Percentiles rank a stretch among this genome's conserved stretches.
These are phyloP conservation scores for Sarcomyxa edulis DNA, from an alignment of 768 basidiomycete genomes.

Conservation along the genomic window DNA sequence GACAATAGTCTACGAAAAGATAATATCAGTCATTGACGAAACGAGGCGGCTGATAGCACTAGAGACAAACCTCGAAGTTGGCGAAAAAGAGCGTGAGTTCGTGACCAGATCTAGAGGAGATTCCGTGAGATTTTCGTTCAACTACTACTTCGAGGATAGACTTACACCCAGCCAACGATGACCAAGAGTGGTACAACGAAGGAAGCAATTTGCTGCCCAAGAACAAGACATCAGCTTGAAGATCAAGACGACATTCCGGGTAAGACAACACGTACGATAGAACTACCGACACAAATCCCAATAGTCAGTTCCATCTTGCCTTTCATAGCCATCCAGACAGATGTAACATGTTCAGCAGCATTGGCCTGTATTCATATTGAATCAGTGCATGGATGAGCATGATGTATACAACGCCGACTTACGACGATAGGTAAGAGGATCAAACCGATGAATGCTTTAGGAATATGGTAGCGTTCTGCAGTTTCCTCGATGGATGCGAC, in stretches of 20 bases:
- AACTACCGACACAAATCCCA: slow-evolving; percentile 75
- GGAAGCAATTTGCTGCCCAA: slow-evolving; percentile 70
- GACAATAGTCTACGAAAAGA: slow-evolving; percentile 54
- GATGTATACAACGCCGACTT: slow-evolving; percentile 18
- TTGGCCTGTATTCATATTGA: slow-evolving; percentile 44
- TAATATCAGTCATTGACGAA: background rate
- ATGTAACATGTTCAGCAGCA: slow-evolving; percentile 81
- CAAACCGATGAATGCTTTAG: slow-evolving; percentile 81
- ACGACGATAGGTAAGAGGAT: slow-evolving; percentile 87
- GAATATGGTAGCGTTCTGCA: slow-evolving; percentile 72
- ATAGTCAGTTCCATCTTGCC: slow-evolving; percentile 62
- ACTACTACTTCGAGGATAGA: too few relatives aligned
- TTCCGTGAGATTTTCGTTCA: too few relatives aligned
- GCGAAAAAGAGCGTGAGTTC: slow-evolving; percentile 79
- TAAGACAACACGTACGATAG: slow-evolving; percentile 50
- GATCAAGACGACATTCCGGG: background rate
- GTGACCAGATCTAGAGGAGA: slow-evolving; percentile 47
- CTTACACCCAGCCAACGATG: slow-evolving; percentile 83
- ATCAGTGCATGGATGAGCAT: background rate
- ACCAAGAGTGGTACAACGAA: slow-evolving; percentile 87
- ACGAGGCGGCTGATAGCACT: slow-evolving; percentile 4
- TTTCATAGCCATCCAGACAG: slow-evolving; percentile 88
- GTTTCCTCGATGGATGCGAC: slow-evolving; percentile 93
- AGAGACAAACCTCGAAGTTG: slow-evolving; percentile 64
- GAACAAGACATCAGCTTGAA: background rate